Conservation (phyloP, 75 land plant genomes). For the Isoetes taiwanensis region DNA sequence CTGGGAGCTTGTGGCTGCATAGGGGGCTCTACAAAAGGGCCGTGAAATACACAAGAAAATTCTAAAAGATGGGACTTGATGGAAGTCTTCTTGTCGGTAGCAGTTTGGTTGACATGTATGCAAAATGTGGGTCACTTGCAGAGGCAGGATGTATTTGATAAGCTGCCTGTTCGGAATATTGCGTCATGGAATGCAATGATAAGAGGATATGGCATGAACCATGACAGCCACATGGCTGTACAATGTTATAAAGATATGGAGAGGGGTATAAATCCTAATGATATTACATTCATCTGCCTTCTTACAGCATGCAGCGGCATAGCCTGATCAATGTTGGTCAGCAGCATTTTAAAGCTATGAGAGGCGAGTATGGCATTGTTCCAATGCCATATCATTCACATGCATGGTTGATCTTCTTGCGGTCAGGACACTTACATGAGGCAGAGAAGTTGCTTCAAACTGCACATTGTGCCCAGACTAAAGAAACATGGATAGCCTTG, state of each 20-base stretch:
- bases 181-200: constrained; percentile 7
- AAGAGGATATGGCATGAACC: neutral
- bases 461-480: constrained; percentile 30
- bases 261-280: neutral
- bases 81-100: neutral
- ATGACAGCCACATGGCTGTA: neutral
- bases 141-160: constrained; percentile 14
- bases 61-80: too few species aligned
- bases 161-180: neutral
- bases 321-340: neutral
- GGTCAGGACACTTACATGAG: constrained; percentile 34
- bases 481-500: constrained; percentile 35
- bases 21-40: neutral
- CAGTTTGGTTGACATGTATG: constrained; percentile 8
- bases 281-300: neutral
- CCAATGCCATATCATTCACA: neutral
- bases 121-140: neutral
- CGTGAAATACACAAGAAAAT: neutral
- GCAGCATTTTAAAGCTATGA: neutral
- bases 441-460: constrained; percentile 30
- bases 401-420: constrained; percentile 19
- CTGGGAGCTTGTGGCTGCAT: neutral
- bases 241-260: constrained; percentile 1
- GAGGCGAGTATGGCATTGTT: neutral
- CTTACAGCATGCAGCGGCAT: neutral